Evolutionary conservation across 768 basidiomycete genomes (phyloP), one percentile per base, ranked within the genome.

Genomic region (Phlegmacium glaucopus): DNA sequence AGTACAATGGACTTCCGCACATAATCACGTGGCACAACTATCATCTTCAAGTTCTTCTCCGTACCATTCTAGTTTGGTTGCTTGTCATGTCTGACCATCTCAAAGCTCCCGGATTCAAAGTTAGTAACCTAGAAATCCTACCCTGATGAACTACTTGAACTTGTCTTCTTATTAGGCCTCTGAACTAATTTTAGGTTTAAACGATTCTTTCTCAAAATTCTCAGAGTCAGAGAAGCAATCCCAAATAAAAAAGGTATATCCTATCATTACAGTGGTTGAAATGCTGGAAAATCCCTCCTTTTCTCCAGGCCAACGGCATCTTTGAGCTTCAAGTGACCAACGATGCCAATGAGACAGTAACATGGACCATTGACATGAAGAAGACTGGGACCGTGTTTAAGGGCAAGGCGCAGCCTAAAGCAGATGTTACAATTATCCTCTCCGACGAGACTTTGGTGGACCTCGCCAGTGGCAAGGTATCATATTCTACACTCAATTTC

Each of bases 341-440:
- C 61, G 75, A 67, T 25, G 72, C 77, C 12, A 86, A 85, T 49
- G 74, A 87, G 65, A 82, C 82, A 51, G 87, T 72, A 15, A 76
- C 76, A 38, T 96, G 92, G 92, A 94, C 92, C 6, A 90, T 97
- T 57, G 94, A 97, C 74, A 60, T 95, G 61, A 96, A 97, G 79
- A 86, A 86, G 70, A 75, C 78, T 11, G 90, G 88, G 9, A 69
- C 75, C 16, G 78, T 94, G 22, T 84, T 82, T 76, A 84, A 86
- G 67, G 92, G 92, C 34, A 67, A 70, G 29, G 78, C 82, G 9
- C 76, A 81, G 53, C 75, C 82, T 48, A 91, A 93, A 65, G 72
- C 88, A 5, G 90, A 94, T 60, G 91, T 94, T 48, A 85, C 86
- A 13, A 79, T 95, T 65, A 74, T 85, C 45, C 72, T 93, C 55